Evolutionary conservation across 495 filamentous ascomycete genomes (phyloP).

Genomic region (Antarctomyces pellizariae): DNA sequence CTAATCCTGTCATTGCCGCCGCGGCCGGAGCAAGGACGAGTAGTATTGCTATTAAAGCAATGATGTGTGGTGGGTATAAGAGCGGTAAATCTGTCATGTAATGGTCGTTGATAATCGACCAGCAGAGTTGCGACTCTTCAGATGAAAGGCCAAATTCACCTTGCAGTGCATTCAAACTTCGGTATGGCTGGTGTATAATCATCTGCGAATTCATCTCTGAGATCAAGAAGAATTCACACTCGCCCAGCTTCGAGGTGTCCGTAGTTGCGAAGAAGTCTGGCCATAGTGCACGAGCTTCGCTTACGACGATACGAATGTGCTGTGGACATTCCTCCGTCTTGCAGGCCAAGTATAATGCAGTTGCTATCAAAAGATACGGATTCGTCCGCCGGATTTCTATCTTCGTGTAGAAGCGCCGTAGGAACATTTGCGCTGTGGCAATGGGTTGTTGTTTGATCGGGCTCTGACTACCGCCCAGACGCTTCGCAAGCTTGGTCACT

Average conservation of each 20-base stretch:
- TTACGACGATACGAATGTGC: constrained; percentile 73
- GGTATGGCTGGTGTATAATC: constrained; percentile 94
- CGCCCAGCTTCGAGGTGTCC: constrained; percentile 74
- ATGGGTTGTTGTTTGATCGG: constrained; percentile 70
- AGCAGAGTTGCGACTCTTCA: constrained; percentile 60
- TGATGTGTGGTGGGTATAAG: constrained; percentile 67
- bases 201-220: constrained; percentile 87
- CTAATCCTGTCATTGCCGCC: constrained; percentile 11
- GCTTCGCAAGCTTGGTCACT: constrained; percentile 53
- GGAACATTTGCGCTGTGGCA: constrained; percentile 84
- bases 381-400: constrained; percentile 85
- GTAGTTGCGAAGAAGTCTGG: constrained; percentile 58
- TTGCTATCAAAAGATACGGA: constrained; percentile 75
- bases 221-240: constrained; percentile 92
- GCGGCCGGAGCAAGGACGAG: constrained; percentile 43
- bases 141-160: constrained; percentile 40
- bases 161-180: constrained; percentile 55
- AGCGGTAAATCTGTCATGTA: constrained; percentile 87
- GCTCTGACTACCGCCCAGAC: too few relatives aligned
- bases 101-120: constrained; percentile 85
- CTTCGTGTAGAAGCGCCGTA: constrained; percentile 80
- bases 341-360: constrained; percentile 83
- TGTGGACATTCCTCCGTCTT: constrained; percentile 98
- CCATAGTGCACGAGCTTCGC: constrained; percentile 72
- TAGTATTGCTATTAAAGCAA: constrained; percentile 77